These are phyloP conservation scores for Podila epigama DNA, from an alignment of 192 early-diverging fungal species.

Conservation along the genomic window DNA sequence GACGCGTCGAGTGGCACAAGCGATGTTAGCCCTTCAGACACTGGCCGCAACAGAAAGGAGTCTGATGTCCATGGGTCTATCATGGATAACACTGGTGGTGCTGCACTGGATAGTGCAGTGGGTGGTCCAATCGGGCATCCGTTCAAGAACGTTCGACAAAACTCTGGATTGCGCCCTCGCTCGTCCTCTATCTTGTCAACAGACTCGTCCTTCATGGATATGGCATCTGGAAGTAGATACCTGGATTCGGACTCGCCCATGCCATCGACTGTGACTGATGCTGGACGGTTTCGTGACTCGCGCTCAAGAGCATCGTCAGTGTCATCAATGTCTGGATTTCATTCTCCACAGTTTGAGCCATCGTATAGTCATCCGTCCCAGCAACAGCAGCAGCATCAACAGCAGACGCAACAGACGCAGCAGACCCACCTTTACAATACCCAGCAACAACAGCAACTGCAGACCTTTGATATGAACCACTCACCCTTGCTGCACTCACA, in stretches of 20 bases:
- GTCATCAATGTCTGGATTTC: conserved; percentile 28
- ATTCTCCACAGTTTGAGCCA: conserved; percentile 33
- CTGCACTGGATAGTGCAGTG: neutral
- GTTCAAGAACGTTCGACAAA: conserved; percentile 1
- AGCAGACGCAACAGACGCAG: neutral
- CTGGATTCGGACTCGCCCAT: neutral
- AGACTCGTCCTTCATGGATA: conserved; percentile 4
- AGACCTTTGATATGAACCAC: conserved; percentile 11
- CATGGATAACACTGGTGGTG: no score
- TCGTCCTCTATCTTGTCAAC: conserved; percentile 9
- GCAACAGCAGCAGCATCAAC: neutral
- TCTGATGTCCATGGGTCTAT: neutral
- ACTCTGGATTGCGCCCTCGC: conserved; percentile 9
- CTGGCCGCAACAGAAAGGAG: conserved; percentile 17
- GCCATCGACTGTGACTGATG: neutral
- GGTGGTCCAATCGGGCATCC: neutral
- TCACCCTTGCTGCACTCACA: conserved; percentile 17
- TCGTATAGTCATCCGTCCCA: conserved; percentile 9
- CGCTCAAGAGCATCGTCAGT: conserved; percentile 31
- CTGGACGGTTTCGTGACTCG: neutral
- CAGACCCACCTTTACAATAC: neutral
- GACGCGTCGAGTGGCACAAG: neutral
- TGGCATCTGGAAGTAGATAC: neutral
- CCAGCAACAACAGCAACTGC: conserved; percentile 6
- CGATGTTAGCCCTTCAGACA: conserved; percentile 4